Evolutionary conservation across 2,329 filamentous ascomycete genomes (phyloP).

Genomic region (Berkeleyomyces basicola): DNA sequence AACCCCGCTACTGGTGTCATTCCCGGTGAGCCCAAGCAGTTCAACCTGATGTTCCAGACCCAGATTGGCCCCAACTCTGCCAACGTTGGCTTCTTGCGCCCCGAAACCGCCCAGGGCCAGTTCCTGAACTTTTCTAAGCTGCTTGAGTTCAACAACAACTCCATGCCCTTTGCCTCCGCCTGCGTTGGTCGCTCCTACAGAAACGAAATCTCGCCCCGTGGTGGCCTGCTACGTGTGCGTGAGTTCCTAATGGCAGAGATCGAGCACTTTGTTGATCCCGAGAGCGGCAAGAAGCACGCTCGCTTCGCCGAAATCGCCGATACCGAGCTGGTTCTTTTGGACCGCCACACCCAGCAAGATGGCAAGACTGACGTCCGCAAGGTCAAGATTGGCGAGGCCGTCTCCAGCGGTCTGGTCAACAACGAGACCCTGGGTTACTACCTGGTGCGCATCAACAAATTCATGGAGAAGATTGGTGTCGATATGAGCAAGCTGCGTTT

Average conservation of each 20-base stretch:
- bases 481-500: conserved; percentile 83
- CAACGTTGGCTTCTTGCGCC: conserved; percentile 67
- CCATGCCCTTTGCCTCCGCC: conserved; percentile 93
- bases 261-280: conserved; percentile 92
- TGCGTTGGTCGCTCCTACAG: conserved; percentile 96
- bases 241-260: conserved; percentile 99
- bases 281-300: conserved; percentile 84
- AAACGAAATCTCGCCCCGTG: conserved; percentile 90
- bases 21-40: conserved; percentile 66
- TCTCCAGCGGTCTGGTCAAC: conserved; percentile 67
- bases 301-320: conserved; percentile 77
- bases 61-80: conserved; percentile 86
- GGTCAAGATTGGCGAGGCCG: conserved; percentile 72
- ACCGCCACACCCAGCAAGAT: conserved; percentile 68
- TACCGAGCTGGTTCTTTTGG: conserved; percentile 67
- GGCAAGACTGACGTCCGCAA: conserved; percentile 64
- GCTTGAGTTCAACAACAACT: conserved; percentile 85
- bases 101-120: conserved; percentile 94
- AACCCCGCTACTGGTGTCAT: conserved; percentile 68
- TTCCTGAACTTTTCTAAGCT: conserved; percentile 96
- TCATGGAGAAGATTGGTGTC: conserved; percentile 75
- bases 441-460: conserved; percentile 79
- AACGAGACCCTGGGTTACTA: conserved; percentile 99
- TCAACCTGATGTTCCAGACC: conserved; percentile 99
- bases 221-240: conserved; percentile 80